phyloP scores from a whole-genome alignment of 2,329 filamentous ascomycete species.

The Chrysoporthe puriensis region DNA sequence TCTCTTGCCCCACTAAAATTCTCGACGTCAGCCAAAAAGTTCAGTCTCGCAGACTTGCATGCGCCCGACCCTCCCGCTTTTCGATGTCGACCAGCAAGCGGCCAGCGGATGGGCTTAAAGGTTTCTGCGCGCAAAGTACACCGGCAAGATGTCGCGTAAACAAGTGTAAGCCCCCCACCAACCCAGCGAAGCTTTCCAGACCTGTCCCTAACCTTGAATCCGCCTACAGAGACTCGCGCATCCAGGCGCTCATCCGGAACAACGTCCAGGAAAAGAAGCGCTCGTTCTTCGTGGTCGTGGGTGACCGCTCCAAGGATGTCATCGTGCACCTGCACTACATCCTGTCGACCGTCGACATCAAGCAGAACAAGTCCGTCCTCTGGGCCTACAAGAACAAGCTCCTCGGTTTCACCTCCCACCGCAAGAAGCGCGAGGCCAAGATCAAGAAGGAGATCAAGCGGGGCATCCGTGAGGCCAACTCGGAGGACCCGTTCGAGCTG shows the following conservation, averaged over 20 bases:
- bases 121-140: slow-evolving; percentile 23
- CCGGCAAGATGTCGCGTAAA: slow-evolving; percentile 61
- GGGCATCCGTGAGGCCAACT: slow-evolving; percentile 88
- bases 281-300: slow-evolving; percentile 96
- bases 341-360: slow-evolving; percentile 85
- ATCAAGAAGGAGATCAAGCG: slow-evolving; percentile 98
- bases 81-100: slow-evolving; percentile 7
- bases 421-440: slow-evolving; percentile 97
- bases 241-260: slow-evolving; percentile 89
- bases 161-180: slow-evolving; percentile 48
- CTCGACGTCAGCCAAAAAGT: slow-evolving; percentile 26
- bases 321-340: slow-evolving; percentile 95
- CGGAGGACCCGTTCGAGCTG: slow-evolving; percentile 93
- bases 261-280: slow-evolving; percentile 93
- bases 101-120: slow-evolving; percentile 16
- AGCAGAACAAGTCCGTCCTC: slow-evolving; percentile 92
- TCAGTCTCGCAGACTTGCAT: slow-evolving; percentile 2
- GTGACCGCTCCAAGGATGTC: slow-evolving; percentile 91
- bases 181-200: neutral
- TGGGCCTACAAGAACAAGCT: slow-evolving; percentile 99
- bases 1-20: slow-evolving; percentile 27
- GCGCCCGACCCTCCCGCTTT: neutral
- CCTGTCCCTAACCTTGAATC: slow-evolving; percentile 12
- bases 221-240: slow-evolving; percentile 75
- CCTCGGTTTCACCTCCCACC: slow-evolving; percentile 89